Evolutionary conservation across 495 filamentous ascomycete genomes (phyloP), one percentile per base, ranked within the genome.

Genomic region (Penicillium lagena): DNA sequence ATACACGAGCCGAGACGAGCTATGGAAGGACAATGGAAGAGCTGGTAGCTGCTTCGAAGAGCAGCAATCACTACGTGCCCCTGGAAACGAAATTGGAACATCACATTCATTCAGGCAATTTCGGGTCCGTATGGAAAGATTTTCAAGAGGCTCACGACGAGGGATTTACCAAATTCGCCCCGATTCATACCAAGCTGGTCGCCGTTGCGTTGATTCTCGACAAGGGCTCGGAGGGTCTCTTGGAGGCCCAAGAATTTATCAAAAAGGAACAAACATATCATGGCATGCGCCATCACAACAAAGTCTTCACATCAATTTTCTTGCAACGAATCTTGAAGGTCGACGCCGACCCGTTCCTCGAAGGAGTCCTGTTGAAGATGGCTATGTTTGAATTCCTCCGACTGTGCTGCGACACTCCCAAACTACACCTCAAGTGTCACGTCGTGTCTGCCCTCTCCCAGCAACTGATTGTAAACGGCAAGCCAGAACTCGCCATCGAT

Each of bases 321-420:
- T 72, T 73, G 49, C 62, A 63, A 9, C 62, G 63, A 40, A 37
- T 73, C 17, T 50, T 46, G 43, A 57, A 63, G 22, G 12, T 66
- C 28, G 55, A 61, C 12, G 38, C 46, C 29, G 4, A 27, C 32
- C 27, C 29, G 32, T 9, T 43, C 30, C 42, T 37, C 5, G 56
- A 62, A 22, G 43, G 39, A 1, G 59, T 60, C n/a, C 27, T 63
- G 13, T 44, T 67, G 31, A 62, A 72, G 34, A 44, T 64, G 49
- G 68, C 63, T 1, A 44, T 73, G 2, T 58, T 73, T 22, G 62
- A 63, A 17, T 72, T 67, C 39, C 46, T 60, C 54, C 51, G 51
- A 52, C 22, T 22, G 22, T 22, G 22, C 22, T 22, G 22, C 22
- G 22, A 22, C 12, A 57, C 51, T 7, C 55, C 56, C 28, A 46